Base-by-base conservation (phyloP, 331 rosid species). In the Malus hybrid region DNA sequence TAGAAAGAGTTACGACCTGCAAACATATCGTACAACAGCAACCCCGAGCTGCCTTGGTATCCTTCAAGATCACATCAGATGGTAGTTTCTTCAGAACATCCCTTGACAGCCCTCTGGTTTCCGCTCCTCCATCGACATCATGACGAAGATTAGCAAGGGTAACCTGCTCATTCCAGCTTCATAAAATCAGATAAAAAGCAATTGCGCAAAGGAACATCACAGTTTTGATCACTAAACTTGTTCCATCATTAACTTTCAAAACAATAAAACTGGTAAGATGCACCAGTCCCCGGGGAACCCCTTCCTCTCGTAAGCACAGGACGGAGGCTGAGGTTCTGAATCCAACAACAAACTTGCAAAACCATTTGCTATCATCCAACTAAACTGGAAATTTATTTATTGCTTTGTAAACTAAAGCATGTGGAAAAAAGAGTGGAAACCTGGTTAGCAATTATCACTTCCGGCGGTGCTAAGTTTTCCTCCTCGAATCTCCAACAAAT, bases 401-500 rank as follows among this genome's bases (percentile, higher is more conserved):
- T 57, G 76, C 57, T 39, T 8, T 8, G 3, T 10, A 71, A 20
- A 54, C 27, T 32, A 22, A 19, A 55, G 16, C 1, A 13, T 55
- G 44, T 6, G 48, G 67, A 6, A 56, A 74, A 73, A 52, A 46
- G 32, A 31, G 81, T 28, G n/a, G 54, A 71, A 65, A 91, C 97
- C 92, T 91, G 84, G 83, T 81, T 77, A 71, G 88, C 84, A 73
- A 86, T 75, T 73, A 81, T 56, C 78, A 85, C 77, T 79, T 79
- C 82, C 68, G 89, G 91, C n/a, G 87, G 90, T 14, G 88, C 52
- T 79, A 83, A 75, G 28, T 86, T 87, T 77, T 88, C 97, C 76
- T 86, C 93, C 62, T 88, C 87, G 55, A 91, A 88, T 81, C 93
- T 89, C 76, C 89, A 87, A 54, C 86, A 94, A 73, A 89, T 81